Evolutionary conservation across 139 green algal species (phyloP), one percentile per base, ranked within the genome.

Genomic region (Tetradesmus lagerheimii): DNA sequence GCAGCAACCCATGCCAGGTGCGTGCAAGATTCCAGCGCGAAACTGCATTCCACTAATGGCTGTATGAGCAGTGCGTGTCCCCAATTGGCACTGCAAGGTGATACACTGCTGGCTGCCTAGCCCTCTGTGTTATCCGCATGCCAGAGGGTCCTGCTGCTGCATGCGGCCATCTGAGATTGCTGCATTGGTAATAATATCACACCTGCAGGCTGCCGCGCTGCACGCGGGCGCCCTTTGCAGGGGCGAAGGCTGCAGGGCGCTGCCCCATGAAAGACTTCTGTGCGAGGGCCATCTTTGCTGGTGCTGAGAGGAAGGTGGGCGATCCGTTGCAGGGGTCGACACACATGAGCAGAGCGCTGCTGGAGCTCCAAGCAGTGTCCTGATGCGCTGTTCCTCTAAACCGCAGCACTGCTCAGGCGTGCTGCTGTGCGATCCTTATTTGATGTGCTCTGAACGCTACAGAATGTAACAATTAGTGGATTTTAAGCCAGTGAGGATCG

Each of bases 301-400:
- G 57, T 71, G 57, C 57, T 71, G 57, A 31, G 25, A 8, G 57
- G 57, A 71, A 71, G 57, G 57, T 71, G 57, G 57, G 57, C 57
- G 57, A 71, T 71, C 57, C 57, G 57, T 71, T 71, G 57, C 57
- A 71, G 57, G 57, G 57, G 57, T 31, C 57, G 14, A 31, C 57
- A 71, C 57, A 71, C 57, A 71, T 71, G 57, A 71, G 57, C 18
- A 71, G 57, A 71, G 57, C 57, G 23, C 57, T 71, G 20, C 57
- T 31, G 57, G 57, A 71, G 57, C 57, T 31, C 57, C 57, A 31
- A 31, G 57, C 57, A 71, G 23, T 71, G 57, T 18, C 9, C 20
- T 66, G 53, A 66, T 66, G 53, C 57, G 57, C 57, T 71, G 57
- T 71, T 71, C 57, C 57, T 71, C 57, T 71, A 71, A 71, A 71